Conservation (phyloP, 371 early-diverging fungal species). For the Lichtheimia hyalospora region DNA sequence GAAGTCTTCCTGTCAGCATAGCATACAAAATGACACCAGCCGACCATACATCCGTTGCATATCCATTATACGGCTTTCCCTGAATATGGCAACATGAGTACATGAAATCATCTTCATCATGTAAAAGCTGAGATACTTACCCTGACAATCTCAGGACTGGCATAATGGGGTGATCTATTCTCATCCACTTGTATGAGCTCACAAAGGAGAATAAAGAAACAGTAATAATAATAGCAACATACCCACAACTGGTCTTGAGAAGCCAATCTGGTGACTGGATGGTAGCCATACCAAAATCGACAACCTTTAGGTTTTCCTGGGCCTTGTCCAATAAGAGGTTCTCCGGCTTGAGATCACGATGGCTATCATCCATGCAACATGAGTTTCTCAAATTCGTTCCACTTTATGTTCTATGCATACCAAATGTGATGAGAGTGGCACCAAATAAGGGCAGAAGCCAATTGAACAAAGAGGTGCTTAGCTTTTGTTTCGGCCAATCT, state of each 20-base stretch:
- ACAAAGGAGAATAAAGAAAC: background rate
- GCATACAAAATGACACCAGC: slow-evolving; percentile 93
- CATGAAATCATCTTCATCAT: background rate
- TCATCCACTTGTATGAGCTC: background rate
- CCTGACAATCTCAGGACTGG: slow-evolving; percentile 82
- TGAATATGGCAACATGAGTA: slow-evolving; percentile 25
- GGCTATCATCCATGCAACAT: slow-evolving; percentile 25
- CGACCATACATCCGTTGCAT: slow-evolving; percentile 87
- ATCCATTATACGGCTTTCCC: slow-evolving; percentile 73
- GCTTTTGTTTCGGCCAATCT: slow-evolving; percentile 84
- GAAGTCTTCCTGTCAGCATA: slow-evolving; percentile 83
- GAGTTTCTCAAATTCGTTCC: background rate
- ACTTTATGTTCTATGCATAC: slow-evolving; percentile 29
- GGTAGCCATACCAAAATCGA: slow-evolving; percentile 86
- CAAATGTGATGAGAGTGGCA: slow-evolving; percentile 91
- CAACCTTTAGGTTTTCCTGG: slow-evolving; percentile 74
- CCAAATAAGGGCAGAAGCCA: slow-evolving; percentile 87
- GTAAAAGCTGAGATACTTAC: slow-evolving; percentile 30
- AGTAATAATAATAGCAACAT: background rate
- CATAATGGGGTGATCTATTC: slow-evolving; percentile 74
- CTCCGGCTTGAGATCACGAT: slow-evolving; percentile 69
- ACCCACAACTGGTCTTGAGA: slow-evolving; percentile 81
- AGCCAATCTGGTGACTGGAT: slow-evolving; percentile 57
- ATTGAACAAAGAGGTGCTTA: slow-evolving; percentile 86
- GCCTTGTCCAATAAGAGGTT: slow-evolving; percentile 67